Evolutionary conservation across 495 filamentous ascomycete species (phyloP).

Genomic region (Tuber calosporum): DNA sequence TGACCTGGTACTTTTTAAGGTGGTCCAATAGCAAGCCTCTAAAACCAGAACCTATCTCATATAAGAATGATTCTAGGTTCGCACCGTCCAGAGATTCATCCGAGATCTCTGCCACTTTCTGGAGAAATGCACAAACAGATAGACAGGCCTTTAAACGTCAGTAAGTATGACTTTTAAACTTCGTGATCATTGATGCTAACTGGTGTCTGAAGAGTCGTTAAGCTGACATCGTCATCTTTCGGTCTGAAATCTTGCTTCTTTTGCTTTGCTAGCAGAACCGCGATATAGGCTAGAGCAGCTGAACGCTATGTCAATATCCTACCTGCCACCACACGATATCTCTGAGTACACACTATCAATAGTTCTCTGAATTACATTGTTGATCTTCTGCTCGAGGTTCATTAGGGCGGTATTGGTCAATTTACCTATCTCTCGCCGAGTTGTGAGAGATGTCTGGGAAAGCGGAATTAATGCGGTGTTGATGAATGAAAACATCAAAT

Average conservation of each 20-base stretch:
- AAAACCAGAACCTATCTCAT: conserved; percentile 76
- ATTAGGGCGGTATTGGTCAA: conserved; percentile 63
- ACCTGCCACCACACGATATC: background rate
- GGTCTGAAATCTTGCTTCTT: conserved; percentile 91
- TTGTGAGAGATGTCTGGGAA: conserved; percentile 77
- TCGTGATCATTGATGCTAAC: conserved; percentile 40
- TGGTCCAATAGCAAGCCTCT: conserved; percentile 76
- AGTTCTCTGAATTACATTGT: conserved; percentile 74
- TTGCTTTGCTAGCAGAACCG: conserved; percentile 66
- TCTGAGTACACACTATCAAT: conserved; percentile 52
- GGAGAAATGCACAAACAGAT: conserved; percentile 68
- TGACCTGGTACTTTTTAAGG: conserved; percentile 87
- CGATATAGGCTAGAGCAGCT: conserved; percentile 69
- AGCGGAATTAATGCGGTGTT: conserved; percentile 85
- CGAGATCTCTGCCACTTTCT: conserved; percentile 54
- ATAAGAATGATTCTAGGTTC: conserved; percentile 68
- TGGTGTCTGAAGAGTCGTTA: conserved; percentile 77
- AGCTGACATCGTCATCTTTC: conserved; percentile 69
- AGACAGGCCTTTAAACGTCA: conserved; percentile 56
- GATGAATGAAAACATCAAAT: conserved; percentile 85
- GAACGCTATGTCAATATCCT: conserved; percentile 10
- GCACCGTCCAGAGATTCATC: conserved; percentile 63
- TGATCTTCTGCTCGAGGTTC: conserved; percentile 81
- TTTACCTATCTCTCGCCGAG: conserved; percentile 84
- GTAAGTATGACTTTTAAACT: conserved; percentile 1